A percentile compares a stretch with the other conserved stretches of the same genome.
These are phyloP conservation scores for Hypoxylon sp. DNA, from an alignment of 2,329 filamentous ascomycete genomes.

Conservation along the genomic window DNA sequence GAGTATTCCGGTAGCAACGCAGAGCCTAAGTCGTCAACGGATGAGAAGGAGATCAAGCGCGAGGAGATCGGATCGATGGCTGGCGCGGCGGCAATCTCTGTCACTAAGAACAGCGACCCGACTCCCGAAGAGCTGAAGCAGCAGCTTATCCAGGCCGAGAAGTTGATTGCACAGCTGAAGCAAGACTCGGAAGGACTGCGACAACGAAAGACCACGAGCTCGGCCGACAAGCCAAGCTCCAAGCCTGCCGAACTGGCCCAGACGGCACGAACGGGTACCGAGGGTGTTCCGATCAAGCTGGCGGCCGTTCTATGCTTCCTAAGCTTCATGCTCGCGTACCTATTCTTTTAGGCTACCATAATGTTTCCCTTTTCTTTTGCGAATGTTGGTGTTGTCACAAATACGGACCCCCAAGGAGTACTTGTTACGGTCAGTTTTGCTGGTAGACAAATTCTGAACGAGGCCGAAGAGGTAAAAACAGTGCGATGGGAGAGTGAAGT, in stretches of 20 bases:
- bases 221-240: conserved; percentile 60
- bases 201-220: conserved; percentile 77
- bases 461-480: conserved; percentile 1
- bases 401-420: conserved; percentile 13
- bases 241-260: conserved; percentile 62
- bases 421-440: conserved; percentile 9
- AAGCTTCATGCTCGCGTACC: conserved; percentile 93
- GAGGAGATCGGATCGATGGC: conserved; percentile 49
- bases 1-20: conserved; percentile 53
- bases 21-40: conserved; percentile 45
- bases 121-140: conserved; percentile 72
- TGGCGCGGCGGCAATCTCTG: conserved; percentile 59
- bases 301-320: conserved; percentile 86
- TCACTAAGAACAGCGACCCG: conserved; percentile 58
- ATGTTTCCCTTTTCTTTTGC: conserved; percentile 31
- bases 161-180: conserved; percentile 75
- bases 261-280: conserved; percentile 67
- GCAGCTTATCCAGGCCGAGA: conserved; percentile 80
- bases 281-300: conserved; percentile 88
- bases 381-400: conserved; percentile 16
- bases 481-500: conserved; percentile 6
- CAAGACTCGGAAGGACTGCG: conserved; percentile 76
- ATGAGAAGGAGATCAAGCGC: conserved; percentile 47
- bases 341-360: conserved; percentile 79
- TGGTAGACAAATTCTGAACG: conserved; percentile 11